Conservation (phyloP, 148 eudicot species). For the Chenopodium formosanum region DNA sequence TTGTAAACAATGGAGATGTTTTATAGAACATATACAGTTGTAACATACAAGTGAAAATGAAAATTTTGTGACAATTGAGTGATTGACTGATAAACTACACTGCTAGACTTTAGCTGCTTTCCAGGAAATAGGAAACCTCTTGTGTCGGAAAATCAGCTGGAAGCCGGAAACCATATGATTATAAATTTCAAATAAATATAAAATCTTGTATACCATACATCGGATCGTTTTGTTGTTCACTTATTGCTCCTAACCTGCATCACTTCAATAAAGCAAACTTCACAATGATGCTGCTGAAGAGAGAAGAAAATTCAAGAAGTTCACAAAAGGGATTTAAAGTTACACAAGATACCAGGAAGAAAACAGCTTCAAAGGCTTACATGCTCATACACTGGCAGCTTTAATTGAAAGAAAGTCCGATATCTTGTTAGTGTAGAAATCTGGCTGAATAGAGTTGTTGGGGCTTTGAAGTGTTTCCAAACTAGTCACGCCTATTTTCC, state of each 20-base stretch:
- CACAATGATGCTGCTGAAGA: background rate
- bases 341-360: background rate
- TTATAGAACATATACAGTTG: constrained; percentile 8
- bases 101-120: background rate
- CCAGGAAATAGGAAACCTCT: background rate
- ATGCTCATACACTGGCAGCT: constrained; percentile 63
- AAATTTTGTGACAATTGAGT: background rate
- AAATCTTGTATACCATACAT: background rate
- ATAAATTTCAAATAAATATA: background rate
- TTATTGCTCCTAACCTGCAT: constrained; percentile 8
- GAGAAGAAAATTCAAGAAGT: background rate
- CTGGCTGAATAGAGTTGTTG: constrained; percentile 79
- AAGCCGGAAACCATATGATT: background rate
- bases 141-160: constrained; percentile 13
- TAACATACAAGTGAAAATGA: constrained; percentile 3
- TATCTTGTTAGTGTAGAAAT: constrained; percentile 88
- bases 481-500: constrained; percentile 64
- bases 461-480: constrained; percentile 79
- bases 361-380: constrained; percentile 22
- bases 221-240: background rate
- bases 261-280: background rate
- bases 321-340: background rate
- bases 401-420: constrained; percentile 87
- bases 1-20: background rate
- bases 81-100: background rate